Conservation (phyloP, 768 basidiomycete genomes). For the Suillus plorans region DNA sequence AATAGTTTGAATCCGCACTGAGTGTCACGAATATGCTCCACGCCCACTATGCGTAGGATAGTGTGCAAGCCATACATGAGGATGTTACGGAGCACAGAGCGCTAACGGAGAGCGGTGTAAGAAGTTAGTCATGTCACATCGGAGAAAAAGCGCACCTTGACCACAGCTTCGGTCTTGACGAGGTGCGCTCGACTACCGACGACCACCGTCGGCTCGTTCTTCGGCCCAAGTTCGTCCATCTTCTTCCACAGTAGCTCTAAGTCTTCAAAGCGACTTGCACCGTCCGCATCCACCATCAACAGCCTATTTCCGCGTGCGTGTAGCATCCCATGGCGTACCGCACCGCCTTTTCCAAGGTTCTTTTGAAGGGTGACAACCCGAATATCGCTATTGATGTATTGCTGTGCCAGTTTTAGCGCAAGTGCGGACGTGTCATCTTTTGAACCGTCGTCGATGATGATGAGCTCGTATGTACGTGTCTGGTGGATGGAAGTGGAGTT, state of each 20-base stretch:
- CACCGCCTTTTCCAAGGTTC: constrained; percentile 92
- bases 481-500: constrained; percentile 30
- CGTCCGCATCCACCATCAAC: constrained; percentile 94
- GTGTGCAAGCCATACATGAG: constrained; percentile 95
- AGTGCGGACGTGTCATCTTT: constrained; percentile 67
- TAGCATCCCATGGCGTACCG: constrained; percentile 89
- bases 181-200: constrained; percentile 93
- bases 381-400: constrained; percentile 60
- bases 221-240: constrained; percentile 61
- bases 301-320: constrained; percentile 74
- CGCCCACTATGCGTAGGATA: constrained; percentile 84
- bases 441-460: constrained; percentile 92
- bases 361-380: constrained; percentile 73
- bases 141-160: constrained; percentile 61
- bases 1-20: constrained; percentile 98
- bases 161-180: constrained; percentile 88
- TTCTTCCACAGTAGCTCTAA: constrained; percentile 74
- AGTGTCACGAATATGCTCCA: constrained; percentile 88
- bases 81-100: constrained; percentile 84
- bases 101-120: constrained; percentile 41
- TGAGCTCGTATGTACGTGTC: constrained; percentile 69
- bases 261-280: constrained; percentile 86
- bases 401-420: constrained; percentile 63
- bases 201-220: constrained; percentile 57
- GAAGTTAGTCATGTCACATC: neutral